phyloP scores from a whole-genome alignment of 768 basidiomycete genomes.

The Rhizopogon roseolus region DNA sequence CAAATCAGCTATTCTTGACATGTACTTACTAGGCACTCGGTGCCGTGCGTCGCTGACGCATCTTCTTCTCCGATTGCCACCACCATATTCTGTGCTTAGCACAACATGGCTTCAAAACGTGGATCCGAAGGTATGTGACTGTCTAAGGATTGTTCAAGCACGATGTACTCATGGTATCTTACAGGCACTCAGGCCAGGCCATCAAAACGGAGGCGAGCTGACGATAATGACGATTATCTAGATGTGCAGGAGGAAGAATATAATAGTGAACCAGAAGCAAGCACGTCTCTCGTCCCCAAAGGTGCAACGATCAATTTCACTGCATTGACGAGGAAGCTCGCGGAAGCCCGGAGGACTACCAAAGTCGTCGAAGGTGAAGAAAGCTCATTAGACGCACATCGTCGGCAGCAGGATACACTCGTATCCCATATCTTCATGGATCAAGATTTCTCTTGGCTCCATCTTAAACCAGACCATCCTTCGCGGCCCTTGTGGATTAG shows the following conservation, averaged over 20 bases:
- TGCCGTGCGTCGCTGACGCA: neutral
- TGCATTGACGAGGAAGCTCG: slow-evolving; percentile 75
- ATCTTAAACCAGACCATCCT: slow-evolving; percentile 86
- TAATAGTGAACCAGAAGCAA: slow-evolving; percentile 24
- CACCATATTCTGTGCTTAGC: neutral
- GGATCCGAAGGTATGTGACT: slow-evolving; percentile 31
- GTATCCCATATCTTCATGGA: slow-evolving; percentile 82
- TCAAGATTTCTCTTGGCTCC: slow-evolving; percentile 83
- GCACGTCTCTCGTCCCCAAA: slow-evolving; percentile 51
- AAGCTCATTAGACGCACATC: slow-evolving; percentile 57
- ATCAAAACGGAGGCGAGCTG: slow-evolving; percentile 40
- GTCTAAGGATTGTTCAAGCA: neutral
- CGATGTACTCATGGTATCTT: neutral
- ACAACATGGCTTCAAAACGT: slow-evolving; percentile 35
- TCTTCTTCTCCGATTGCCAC: neutral
- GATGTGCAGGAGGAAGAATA: slow-evolving; percentile 53
- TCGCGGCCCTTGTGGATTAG: slow-evolving; percentile 96
- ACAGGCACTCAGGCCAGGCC: slow-evolving; percentile 18
- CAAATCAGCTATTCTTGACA: too few relatives aligned
- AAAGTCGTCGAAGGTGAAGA: slow-evolving; percentile 36
- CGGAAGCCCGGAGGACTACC: slow-evolving; percentile 48
- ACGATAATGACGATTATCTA: slow-evolving; percentile 53
- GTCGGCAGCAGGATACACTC: slow-evolving; percentile 68
- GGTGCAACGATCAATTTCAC: slow-evolving; percentile 85
- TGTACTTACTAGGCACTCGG: too few relatives aligned